Base-by-base conservation (phyloP, 805 yeast species). In the Priceomyces carsonii region DNA sequence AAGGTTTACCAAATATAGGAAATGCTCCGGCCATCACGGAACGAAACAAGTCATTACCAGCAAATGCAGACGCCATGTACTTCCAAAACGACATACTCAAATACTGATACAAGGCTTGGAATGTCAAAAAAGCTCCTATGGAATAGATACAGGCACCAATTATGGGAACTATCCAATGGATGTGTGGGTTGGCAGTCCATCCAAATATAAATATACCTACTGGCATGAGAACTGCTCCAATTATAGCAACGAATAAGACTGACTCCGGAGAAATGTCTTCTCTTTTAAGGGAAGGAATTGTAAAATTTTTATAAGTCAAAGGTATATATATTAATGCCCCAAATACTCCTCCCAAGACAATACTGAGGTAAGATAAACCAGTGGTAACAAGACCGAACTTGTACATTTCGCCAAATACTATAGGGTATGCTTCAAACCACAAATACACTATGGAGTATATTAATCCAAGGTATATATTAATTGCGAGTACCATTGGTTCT, bases 1-100 rank as follows among this genome's bases (percentile, higher is more conserved):
- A 68, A 18, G 75, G 74, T 26, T 66, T 53, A 4, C 84, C 82
- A 54, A 82, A 80, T 34, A 83, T 63, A 18, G 84, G 82, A 61
- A 79, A 78, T 1, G 71, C 74, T 39, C 78, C 77, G 1, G 78
- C 84, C 43, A 69, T 66, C 2, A 56, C 54, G 6, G 75, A 59
- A 32, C 82, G 63, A 43, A 63, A 63, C 18, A 76, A 52, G 14
- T 63, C 72, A 46, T 75, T 77, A 18, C 79, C 73, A 4, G 82
- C 82, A 51, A 72, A 73, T 2, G 73, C 82, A 2, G 80, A 74
- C 1, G 81, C 81, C 42, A 75, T 43, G 47, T 64, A 70, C 29
- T 72, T 56, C 29, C 69, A 75, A 49, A 71, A 78, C 5, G 73
- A 62, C 45, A 63, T 55, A 3, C 73, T 69, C 38, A 79, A 52